phyloP scores from a whole-genome alignment of 2,329 filamentous ascomycete genomes.

The Fusarium virguliforme region DNA sequence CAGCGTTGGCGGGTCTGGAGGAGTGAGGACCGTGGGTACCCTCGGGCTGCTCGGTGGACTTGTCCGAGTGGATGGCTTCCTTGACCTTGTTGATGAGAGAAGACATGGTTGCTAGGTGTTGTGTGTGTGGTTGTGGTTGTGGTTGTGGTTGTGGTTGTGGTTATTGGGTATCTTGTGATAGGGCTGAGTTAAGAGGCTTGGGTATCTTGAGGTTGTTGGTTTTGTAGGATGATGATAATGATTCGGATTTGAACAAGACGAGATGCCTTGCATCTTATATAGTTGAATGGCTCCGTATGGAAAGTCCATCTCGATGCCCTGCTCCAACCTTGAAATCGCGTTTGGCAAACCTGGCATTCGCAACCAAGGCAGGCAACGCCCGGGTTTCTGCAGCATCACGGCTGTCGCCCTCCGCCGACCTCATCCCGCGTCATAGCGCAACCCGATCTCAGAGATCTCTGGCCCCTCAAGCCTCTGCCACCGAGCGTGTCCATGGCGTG shows the following conservation, averaged over 20 bases:
- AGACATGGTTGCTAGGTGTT: constrained; percentile 64
- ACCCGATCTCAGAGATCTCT: constrained; percentile 30
- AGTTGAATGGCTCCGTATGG: constrained; percentile 19
- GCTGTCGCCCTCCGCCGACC: constrained; percentile 35
- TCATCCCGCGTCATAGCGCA: constrained; percentile 50
- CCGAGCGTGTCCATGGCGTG: constrained; percentile 27
- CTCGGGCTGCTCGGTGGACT: constrained; percentile 50
- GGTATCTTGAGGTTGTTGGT: constrained; percentile 41
- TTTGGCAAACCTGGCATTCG: constrained; percentile 19
- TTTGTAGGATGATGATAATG: constrained; percentile 35
- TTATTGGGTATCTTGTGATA: constrained; percentile 29
- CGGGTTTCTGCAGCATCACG: constrained; percentile 21
- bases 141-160: background rate
- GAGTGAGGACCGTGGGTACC: constrained; percentile 45
- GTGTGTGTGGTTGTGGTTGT: constrained; percentile 1
- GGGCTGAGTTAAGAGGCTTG: constrained; percentile 24
- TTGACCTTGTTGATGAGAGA: constrained; percentile 73
- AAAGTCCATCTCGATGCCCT: constrained; percentile 38
- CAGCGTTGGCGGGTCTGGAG: constrained; percentile 58
- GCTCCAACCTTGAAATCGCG: constrained; percentile 15
- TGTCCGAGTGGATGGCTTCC: constrained; percentile 67
- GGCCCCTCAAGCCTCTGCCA: constrained; percentile 20
- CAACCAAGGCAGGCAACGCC: constrained; percentile 31
- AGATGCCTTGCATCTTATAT: constrained; percentile 46
- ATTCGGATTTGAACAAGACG: constrained; percentile 12